A percentile compares a stretch with the other conserved stretches of the same genome.
These are phyloP conservation scores for Neoscytalidium dimidiatum DNA, from an alignment of 2,329 filamentous ascomycete genomes.

Conservation along the genomic window DNA sequence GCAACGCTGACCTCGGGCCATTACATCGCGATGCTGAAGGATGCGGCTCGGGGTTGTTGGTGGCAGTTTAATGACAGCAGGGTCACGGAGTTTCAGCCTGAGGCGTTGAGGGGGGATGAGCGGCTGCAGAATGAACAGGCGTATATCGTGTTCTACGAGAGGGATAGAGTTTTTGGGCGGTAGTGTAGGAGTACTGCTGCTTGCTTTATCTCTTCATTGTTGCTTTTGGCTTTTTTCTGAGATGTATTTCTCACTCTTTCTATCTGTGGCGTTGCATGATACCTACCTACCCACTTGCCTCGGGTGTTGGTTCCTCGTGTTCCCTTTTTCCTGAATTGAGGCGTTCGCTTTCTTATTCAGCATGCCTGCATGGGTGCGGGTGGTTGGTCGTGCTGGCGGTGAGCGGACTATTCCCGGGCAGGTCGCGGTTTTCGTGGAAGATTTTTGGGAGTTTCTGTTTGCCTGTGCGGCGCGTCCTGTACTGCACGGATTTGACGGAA, in stretches of 20 bases:
- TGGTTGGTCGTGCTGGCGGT: neutral
- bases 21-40: constrained; percentile 68
- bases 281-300: no score
- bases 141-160: constrained; percentile 66
- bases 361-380: neutral
- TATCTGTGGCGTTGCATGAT: constrained; percentile 7
- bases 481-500: no score
- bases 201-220: neutral
- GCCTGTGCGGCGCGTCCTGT: no score
- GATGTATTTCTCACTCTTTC: neutral
- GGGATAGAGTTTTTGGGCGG: constrained; percentile 9
- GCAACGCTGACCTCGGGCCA: constrained; percentile 70
- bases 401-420: no score
- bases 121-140: constrained; percentile 63
- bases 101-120: constrained; percentile 49
- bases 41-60: constrained; percentile 57
- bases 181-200: neutral
- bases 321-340: neutral
- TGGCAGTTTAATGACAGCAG: constrained; percentile 60
- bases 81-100: constrained; percentile 59
- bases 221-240: neutral
- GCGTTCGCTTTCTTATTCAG: no score
- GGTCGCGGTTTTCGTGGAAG: no score
- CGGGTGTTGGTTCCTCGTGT: neutral
- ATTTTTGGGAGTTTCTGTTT: neutral